Evolutionary conservation across 2,329 filamentous ascomycete genomes (phyloP).

Genomic region (Colletotrichum horii): DNA sequence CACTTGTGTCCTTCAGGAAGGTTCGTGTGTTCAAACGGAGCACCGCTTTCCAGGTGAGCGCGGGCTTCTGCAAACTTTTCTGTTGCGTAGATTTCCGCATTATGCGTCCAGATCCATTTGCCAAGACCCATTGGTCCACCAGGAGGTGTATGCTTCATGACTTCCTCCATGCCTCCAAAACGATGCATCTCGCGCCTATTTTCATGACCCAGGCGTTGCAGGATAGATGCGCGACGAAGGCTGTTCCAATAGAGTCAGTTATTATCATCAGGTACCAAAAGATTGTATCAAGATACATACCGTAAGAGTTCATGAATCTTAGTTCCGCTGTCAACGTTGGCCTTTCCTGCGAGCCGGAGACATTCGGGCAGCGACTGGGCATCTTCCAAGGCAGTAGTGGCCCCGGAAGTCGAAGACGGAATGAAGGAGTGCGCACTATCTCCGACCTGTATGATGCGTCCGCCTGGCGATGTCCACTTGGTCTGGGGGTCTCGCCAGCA

Average conservation of each 20-base stretch:
- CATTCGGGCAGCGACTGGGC: slow-evolving; percentile 23
- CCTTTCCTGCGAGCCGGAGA: slow-evolving; percentile 12
- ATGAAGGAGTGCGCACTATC: slow-evolving; percentile 25
- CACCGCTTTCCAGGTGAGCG: neutral
- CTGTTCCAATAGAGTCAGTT: neutral
- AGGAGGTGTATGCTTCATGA: neutral
- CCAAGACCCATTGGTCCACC: neutral
- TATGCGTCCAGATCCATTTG: neutral
- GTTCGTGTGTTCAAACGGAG: neutral
- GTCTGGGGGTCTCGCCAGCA: slow-evolving; percentile 18
- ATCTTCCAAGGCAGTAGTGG: slow-evolving; percentile 25
- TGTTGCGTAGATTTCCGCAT: neutral
- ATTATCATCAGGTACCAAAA: fast-evolving
- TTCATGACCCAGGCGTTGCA: neutral
- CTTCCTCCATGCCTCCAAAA: neutral
- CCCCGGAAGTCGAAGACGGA: slow-evolving; percentile 24
- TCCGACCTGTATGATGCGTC: slow-evolving; percentile 24
- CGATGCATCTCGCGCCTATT: neutral
- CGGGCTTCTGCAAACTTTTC: neutral
- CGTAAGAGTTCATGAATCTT: neutral
- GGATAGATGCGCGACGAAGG: neutral
- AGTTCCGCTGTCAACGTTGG: neutral
- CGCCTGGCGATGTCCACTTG: slow-evolving; percentile 16
- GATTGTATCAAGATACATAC: neutral
- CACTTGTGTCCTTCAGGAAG: neutral